Evolutionary conservation across 2,329 filamentous ascomycete genomes (phyloP), one percentile per base, ranked within the genome.

Genomic region (Neofusicoccum sp.): DNA sequence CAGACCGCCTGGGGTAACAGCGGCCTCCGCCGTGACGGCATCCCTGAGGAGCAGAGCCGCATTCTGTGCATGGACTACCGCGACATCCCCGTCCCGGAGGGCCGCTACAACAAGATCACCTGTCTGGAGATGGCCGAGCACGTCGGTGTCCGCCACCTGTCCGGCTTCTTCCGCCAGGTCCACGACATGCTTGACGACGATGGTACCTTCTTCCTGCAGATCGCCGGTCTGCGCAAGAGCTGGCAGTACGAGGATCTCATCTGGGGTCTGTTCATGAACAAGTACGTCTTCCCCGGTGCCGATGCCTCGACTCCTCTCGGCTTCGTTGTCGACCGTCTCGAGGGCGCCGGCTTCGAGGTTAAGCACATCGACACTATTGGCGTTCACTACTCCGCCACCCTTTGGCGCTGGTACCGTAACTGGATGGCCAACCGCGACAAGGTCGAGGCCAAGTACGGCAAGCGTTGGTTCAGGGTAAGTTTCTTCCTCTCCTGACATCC

Each of bases 261-360:
- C 78, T 98, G 95, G 95, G 95, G 95, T 76, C 85, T 98, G 50
- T 98, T 97, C 86, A 96, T 98, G 93, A 98, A 98, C 89, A 97
- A 97, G 83, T 97, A 98, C 80, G 85, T 98, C 77, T 98, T 98
- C 86, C 95, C 93, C 37, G 95, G 95, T 76, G 95, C 95, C 58
- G 95, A 98, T 76, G 95, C 95, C 59, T 96, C 92, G 47, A 96
- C 93, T 64, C 95, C 95, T 58, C 87, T 99, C 54, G 92, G 92
- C 70, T 95, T 89, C 79, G 92, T 95, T 71, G 83, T 96, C 70
- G 87, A 92, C 78, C 88, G 87, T 74, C 86, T 97, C 22, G 95
- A 99, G 82, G 88, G 85, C 63, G 89, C 91, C 67, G 92, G 92
- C 41, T 96, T 92, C 71, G 95, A 98, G 79, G 82, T 98, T 77